Base-by-base conservation (phyloP, 2,329 filamentous ascomycete genomes). In the Phialophora chinensis region DNA sequence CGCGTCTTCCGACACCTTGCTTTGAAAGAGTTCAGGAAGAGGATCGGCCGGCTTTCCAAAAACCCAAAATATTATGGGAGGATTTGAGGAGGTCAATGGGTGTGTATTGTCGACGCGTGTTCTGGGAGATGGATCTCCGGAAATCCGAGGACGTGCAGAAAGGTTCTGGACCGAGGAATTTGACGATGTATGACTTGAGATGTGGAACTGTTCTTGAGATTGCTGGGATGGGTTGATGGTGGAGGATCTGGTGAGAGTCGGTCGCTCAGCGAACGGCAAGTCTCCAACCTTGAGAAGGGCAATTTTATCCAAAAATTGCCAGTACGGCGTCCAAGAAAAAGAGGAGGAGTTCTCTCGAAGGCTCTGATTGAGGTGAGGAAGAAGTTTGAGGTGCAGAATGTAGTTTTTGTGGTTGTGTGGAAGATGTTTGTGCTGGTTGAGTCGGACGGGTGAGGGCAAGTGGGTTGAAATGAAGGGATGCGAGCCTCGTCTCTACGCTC, bases 401-500 rank as follows among this genome's bases (percentile, higher is more conserved):
- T n/a, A 17, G 29, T 33, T 62, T 23, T 4, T 49, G 31, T 20
- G 50, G 60, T 62, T 50, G 44, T 53, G 57, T 29, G 42, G 17
- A 29, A 60, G 58, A 35, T 61, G 50, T 57, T 38, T 65, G 57
- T 31, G 27, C 2, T 57, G 50, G 17, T 27, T 23, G 60, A 56
- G 25, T 49, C 8, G 27, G 50, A 56, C 20, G 27, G 50, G 2
- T 55, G 60, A 49, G 29, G 47, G 55, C 44, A 25, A 27, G 50
- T 60, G 31, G 25, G 59, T 65, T 52, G 25, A 29, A 47, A 54
- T 25, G 29, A 49, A 33, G 35, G 33, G 44, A 59, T 58, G 53
- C 44, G 64, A 59, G 60, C 29, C 49, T 44, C 54, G 55, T 52
- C 54, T 55, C 53, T 55, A 29, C 53, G 60, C 38, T 63, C 60